Evolutionary conservation across 495 filamentous ascomycete species (phyloP), one percentile per base, ranked within the genome.

Genomic region (Trichoderma asperelloides): DNA sequence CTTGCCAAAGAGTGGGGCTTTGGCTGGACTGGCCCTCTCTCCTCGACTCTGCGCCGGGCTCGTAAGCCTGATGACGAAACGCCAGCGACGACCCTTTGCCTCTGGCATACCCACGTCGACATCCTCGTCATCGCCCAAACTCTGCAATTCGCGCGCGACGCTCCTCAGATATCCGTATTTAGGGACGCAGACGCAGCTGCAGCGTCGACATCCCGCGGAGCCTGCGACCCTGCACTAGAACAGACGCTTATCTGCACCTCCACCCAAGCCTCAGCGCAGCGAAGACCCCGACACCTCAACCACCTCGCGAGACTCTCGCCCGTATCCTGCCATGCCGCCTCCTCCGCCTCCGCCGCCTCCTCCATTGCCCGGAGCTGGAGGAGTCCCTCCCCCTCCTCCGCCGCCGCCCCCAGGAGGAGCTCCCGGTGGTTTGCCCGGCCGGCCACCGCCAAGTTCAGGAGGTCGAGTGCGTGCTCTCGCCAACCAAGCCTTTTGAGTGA

Each of bases 271-370:
- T 16, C 55, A 6, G 55, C 27, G 55, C 55, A 9, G 55, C 55
- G 55, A 47, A 30, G 11, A 60, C 8, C 55, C 55, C 55, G 13
- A 15, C 13, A 60, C 23, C 30, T 18, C 16, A 11, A 30, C 23
- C 55, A 30, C 16, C 49, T 13, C 16, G 16, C n/a, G 11, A 25
- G 55, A 60, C 25, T 60, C 55, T 18, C 9, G 55, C 9, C 28
- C 55, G 9, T 12, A 13, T 28, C 15, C 40, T 25, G 60, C 40
- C 16, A 70, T 70, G 69, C 69, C 69, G 11, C 69, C 69, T 60
- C 72, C 73, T 39, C 75, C 75, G 49, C 75, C 78, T 27, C 76
- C 70, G 45, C 76, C 73, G 60, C 74, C 74, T 39, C 78, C 72
- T 12, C 71, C 72, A 15, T 72, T 73, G 27, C 74, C 70, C 37